phyloP scores from a whole-genome alignment of 139 green algal species.

The Tetraselmis striata region DNA sequence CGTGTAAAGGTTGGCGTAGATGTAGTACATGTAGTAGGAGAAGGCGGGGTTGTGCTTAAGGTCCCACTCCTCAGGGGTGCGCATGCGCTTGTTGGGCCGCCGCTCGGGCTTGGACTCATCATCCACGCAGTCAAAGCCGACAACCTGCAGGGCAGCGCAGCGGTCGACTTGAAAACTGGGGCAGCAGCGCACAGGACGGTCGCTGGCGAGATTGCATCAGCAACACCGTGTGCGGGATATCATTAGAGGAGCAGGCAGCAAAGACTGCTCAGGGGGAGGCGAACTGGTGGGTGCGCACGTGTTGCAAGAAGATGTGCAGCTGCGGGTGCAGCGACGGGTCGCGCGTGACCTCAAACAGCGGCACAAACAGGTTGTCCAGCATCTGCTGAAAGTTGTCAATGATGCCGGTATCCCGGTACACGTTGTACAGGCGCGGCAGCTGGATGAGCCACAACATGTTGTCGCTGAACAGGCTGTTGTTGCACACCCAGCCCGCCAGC shows the following conservation, averaged over 20 bases:
- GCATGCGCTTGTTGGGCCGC: constrained; percentile 90
- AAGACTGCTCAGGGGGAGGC: too few species aligned
- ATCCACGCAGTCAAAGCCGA: constrained; percentile 99
- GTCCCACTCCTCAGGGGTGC: constrained; percentile 62
- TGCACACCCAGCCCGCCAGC: constrained; percentile 91
- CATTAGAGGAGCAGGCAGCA: too few species aligned
- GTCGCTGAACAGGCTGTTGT: constrained; percentile 86
- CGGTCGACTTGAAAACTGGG: not conserved
- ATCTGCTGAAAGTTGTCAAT: constrained; percentile 81
- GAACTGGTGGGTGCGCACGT: constrained; percentile 40
- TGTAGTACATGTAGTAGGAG: constrained; percentile 97
- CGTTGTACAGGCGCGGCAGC: constrained; percentile 90
- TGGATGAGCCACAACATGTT: constrained; percentile 98
- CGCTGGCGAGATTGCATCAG: too few species aligned
- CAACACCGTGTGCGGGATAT: too few species aligned
- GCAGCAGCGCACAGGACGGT: too few species aligned
- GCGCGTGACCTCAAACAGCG: constrained; percentile 96
- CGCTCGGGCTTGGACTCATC: constrained; percentile 97
- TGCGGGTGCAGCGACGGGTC: constrained; percentile 90
- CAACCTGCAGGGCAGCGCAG: constrained; percentile 51
- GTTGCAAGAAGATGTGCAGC: constrained; percentile 91
- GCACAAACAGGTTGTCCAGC: constrained; percentile 97
- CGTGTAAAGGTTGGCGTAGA: constrained; percentile 93
- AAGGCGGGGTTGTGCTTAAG: constrained; percentile 80
- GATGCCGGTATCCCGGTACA: constrained; percentile 81